phyloP scores from a whole-genome alignment of 75 land plant genomes.

The Picea sitchensis region DNA sequence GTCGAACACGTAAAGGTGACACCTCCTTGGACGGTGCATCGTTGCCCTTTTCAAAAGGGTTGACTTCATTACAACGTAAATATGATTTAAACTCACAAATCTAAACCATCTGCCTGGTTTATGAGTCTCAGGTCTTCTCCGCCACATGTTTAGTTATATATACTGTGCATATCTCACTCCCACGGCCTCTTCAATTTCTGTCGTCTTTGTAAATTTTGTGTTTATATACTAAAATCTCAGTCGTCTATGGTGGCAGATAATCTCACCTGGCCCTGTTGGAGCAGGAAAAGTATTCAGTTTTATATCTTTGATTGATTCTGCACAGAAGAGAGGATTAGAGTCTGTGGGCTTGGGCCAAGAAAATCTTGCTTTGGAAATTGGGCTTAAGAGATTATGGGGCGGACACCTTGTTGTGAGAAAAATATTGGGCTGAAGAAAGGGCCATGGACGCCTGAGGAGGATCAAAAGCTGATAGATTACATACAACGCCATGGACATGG shows the following conservation, averaged over 20 bases:
- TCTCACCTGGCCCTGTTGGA: no score
- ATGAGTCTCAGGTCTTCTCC: neutral
- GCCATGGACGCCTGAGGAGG: slow-evolving; percentile 25
- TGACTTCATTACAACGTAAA: slow-evolving; percentile 2
- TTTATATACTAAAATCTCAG: neutral
- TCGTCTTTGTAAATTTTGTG: neutral
- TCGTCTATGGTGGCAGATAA: no score
- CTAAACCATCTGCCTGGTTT: neutral
- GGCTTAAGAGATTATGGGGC: slow-evolving; percentile 6
- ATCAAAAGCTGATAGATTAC: slow-evolving; percentile 17
- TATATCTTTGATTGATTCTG: neutral
- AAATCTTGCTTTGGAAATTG: neutral
- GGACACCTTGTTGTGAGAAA: slow-evolving; percentile 25
- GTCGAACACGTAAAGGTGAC: slow-evolving; percentile 1
- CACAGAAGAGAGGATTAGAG: neutral
- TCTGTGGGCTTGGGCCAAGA: neutral
- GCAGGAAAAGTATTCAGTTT: neutral
- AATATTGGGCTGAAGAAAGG: slow-evolving; percentile 23
- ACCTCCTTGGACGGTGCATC: slow-evolving; percentile 1
- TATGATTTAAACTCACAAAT: neutral
- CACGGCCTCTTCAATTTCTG: no score
- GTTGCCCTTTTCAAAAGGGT: neutral
- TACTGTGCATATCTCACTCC: neutral
- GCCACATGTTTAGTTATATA: slow-evolving; percentile 5
- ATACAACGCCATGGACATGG: slow-evolving; percentile 19